phyloP scores from a whole-genome alignment of 1,139 yeast species.

The Tardiomyces depauwii region DNA sequence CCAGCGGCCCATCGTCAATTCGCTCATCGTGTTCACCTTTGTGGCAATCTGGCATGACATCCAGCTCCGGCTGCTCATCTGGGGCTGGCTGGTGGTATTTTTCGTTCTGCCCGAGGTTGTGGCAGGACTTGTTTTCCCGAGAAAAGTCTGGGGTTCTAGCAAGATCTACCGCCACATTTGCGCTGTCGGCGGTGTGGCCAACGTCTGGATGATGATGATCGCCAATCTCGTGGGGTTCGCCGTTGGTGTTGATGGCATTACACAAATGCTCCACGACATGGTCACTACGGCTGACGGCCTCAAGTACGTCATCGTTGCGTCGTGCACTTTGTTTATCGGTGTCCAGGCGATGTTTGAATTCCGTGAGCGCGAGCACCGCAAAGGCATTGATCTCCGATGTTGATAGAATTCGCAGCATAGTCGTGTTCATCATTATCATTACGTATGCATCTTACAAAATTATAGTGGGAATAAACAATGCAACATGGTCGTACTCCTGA shows the following conservation, averaged over 20 bases:
- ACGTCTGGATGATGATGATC: conserved; percentile 97
- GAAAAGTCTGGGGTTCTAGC: conserved; percentile 17
- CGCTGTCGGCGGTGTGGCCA: conserved; percentile 76
- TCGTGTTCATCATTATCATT: neutral
- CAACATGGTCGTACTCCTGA: neutral
- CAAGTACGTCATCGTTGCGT: conserved; percentile 49
- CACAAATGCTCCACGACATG: conserved; percentile 54
- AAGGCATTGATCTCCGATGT: conserved; percentile 75
- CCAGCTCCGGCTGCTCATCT: conserved; percentile 66
- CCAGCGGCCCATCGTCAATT: conserved; percentile 51
- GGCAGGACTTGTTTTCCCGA: conserved; percentile 37
- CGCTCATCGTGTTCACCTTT: conserved; percentile 83
- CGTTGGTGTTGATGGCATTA: conserved; percentile 77
- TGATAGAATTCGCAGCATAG: conserved; percentile 23
- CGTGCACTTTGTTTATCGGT: conserved; percentile 64
- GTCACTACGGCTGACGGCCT: conserved; percentile 61
- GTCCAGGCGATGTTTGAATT: conserved; percentile 92
- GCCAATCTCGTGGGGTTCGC: conserved; percentile 95
- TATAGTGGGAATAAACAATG: neutral
- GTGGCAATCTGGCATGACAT: conserved; percentile 99
- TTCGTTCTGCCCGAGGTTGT: conserved; percentile 81
- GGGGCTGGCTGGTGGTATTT: conserved; percentile 94
- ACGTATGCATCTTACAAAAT: neutral
- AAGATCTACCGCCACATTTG: conserved; percentile 67
- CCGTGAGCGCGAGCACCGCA: conserved; percentile 74